These are phyloP conservation scores for Kazachstania bromeliacearum DNA, from an alignment of 805 yeast species.

Conservation along the genomic window DNA sequence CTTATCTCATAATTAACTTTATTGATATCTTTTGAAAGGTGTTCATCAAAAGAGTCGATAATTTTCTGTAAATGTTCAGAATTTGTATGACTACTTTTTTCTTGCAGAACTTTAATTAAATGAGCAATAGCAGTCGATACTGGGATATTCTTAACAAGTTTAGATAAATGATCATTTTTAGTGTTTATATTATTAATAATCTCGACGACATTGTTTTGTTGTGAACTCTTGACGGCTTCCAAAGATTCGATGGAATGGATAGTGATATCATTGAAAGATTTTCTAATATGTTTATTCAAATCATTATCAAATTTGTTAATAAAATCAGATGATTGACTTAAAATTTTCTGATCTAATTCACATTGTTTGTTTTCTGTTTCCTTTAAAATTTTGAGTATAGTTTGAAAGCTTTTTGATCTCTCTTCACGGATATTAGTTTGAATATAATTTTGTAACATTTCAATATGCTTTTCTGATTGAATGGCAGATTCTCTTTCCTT, in stretches of 20 bases:
- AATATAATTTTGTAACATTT: constrained; percentile 8
- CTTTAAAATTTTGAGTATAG: constrained; percentile 5
- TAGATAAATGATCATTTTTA: neutral
- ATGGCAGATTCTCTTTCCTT: constrained; percentile 6
- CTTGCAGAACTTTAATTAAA: neutral
- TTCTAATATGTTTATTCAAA: constrained; percentile 5
- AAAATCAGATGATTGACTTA: constrained; percentile 1
- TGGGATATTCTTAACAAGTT: neutral
- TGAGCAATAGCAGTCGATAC: neutral
- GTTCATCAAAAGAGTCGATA: neutral
- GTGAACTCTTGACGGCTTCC: neutral
- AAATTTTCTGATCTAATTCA: constrained; percentile 6
- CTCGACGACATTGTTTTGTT: neutral
- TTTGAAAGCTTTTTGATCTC: constrained; percentile 5
- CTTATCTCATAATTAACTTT: neutral
- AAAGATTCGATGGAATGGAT: constrained; percentile 2
- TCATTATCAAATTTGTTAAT: constrained; percentile 1
- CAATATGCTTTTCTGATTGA: constrained; percentile 6
- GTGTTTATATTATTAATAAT: neutral
- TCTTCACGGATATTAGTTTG: constrained; percentile 8
- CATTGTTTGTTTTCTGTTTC: constrained; percentile 7
- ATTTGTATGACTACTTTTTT: neutral
- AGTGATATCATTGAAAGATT: constrained; percentile 1
- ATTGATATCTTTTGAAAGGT: neutral
- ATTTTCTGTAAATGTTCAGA: neutral